Conservation (phyloP, 257 asterid species). For the Linderniella brevidens region DNA sequence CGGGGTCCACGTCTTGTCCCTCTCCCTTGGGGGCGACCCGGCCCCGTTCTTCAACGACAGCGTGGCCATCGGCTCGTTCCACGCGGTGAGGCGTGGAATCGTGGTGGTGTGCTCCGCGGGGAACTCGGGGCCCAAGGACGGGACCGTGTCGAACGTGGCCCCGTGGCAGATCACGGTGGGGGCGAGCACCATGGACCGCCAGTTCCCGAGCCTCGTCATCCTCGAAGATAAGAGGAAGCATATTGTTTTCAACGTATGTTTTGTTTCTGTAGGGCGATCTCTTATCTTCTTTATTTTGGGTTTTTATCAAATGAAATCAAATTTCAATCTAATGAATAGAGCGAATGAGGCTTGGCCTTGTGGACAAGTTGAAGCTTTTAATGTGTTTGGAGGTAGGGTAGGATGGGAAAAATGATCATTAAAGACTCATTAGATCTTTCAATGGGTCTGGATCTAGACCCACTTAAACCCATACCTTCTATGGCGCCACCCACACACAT, state of each 20-base stretch:
- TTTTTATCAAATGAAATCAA: no score
- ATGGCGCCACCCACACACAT: no score
- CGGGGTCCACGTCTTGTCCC: slow-evolving; percentile 56
- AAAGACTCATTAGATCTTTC: no score
- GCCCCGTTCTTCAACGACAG: slow-evolving; percentile 13
- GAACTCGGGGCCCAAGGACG: slow-evolving; percentile 22
- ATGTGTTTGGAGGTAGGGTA: no score
- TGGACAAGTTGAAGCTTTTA: no score
- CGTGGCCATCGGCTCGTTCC: slow-evolving; percentile 39
- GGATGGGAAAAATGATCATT: no score
- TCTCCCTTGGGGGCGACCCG: slow-evolving; percentile 35
- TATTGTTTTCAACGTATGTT: slow-evolving; percentile 14
- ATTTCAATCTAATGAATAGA: no score
- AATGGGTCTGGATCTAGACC: no score
- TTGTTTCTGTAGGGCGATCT: no score
- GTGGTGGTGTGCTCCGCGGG: slow-evolving; percentile 50
- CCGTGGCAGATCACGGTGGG: slow-evolving; percentile 70
- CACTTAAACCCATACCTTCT: no score
- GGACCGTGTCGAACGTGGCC: slow-evolving; percentile 33
- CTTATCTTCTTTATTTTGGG: no score
- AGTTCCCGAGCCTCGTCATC: slow-evolving; percentile 11
- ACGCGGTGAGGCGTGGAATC: slow-evolving; percentile 38
- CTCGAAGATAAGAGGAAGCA: slow-evolving; percentile 18
- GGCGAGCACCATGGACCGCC: slow-evolving; percentile 52
- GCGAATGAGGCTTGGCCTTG: no score